These are phyloP conservation scores for Spinellus fusiger DNA, from an alignment of 192 early-diverging fungal genomes.

Conservation along the genomic window DNA sequence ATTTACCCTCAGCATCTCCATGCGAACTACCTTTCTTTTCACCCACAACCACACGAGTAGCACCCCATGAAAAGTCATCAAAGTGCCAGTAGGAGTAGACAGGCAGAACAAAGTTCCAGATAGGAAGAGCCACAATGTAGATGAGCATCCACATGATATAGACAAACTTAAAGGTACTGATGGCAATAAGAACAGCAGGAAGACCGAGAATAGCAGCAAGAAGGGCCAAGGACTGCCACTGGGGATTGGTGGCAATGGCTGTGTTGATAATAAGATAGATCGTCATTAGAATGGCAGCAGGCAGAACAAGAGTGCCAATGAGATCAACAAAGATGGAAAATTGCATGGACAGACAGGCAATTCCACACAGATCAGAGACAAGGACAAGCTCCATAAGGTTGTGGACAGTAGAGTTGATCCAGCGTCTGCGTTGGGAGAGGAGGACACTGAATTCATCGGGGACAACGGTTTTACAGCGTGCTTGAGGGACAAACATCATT, in stretches of 20 bases:
- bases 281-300: constrained; percentile 52
- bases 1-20: constrained; percentile 63
- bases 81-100: constrained; percentile 91
- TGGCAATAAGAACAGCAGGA: constrained; percentile 84
- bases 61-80: constrained; percentile 87
- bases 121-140: constrained; percentile 71
- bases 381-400: constrained; percentile 82
- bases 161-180: constrained; percentile 77
- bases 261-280: constrained; percentile 50
- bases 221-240: constrained; percentile 57
- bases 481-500: constrained; percentile 83
- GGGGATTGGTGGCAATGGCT: constrained; percentile 19
- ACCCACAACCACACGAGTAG: constrained; percentile 68
- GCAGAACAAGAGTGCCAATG: constrained; percentile 68
- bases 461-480: constrained; percentile 79
- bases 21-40: constrained; percentile 69
- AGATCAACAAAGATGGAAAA: constrained; percentile 71
- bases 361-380: constrained; percentile 87
- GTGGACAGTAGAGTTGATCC: constrained; percentile 95
- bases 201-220: constrained; percentile 77
- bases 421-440: constrained; percentile 85
- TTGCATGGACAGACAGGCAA: constrained; percentile 85
- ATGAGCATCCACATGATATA: constrained; percentile 92
- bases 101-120: constrained; percentile 93
- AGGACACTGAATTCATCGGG: constrained; percentile 78